These are phyloP conservation scores for Epichloe brachyelytri DNA, from an alignment of 2,329 filamentous ascomycete species.

Conservation along the genomic window DNA sequence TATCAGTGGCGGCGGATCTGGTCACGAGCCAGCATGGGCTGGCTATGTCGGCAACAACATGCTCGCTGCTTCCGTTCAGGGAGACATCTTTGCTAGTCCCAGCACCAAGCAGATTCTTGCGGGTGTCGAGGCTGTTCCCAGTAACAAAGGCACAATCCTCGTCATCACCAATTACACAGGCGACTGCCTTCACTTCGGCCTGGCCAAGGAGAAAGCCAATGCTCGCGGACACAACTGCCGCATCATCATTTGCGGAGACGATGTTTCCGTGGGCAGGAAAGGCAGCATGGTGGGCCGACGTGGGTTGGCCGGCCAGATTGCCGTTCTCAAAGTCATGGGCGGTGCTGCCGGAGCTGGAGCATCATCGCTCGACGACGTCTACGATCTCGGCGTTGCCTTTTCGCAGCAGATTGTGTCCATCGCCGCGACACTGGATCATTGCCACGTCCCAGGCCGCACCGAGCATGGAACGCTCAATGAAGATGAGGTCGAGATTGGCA, in stretches of 20 bases:
- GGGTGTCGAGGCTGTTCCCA: conserved; percentile 42
- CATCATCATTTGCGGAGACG: conserved; percentile 50
- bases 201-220: conserved; percentile 45
- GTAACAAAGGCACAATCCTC: conserved; percentile 41
- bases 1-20: conserved; percentile 42
- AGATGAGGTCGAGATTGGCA: conserved; percentile 49
- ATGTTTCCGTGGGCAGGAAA: conserved; percentile 48
- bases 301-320: conserved; percentile 48
- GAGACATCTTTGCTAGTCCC: conserved; percentile 51
- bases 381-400: conserved; percentile 35
- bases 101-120: conserved; percentile 50
- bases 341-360: conserved; percentile 34
- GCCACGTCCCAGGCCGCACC: conserved; percentile 41
- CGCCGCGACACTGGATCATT: conserved; percentile 46
- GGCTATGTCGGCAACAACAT: conserved; percentile 51
- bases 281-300: conserved; percentile 46
- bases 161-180: conserved; percentile 55
- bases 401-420: conserved; percentile 41
- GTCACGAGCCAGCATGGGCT: conserved; percentile 49
- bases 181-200: conserved; percentile 48
- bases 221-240: conserved; percentile 39
- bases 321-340: conserved; percentile 45
- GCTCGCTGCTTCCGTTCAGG: conserved; percentile 46
- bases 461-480: conserved; percentile 34
- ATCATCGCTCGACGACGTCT: conserved; percentile 35